These are phyloP conservation scores for Paratinospora sagittata DNA, from an alignment of 164 flowering plant genomes.

Conservation along the genomic window DNA sequence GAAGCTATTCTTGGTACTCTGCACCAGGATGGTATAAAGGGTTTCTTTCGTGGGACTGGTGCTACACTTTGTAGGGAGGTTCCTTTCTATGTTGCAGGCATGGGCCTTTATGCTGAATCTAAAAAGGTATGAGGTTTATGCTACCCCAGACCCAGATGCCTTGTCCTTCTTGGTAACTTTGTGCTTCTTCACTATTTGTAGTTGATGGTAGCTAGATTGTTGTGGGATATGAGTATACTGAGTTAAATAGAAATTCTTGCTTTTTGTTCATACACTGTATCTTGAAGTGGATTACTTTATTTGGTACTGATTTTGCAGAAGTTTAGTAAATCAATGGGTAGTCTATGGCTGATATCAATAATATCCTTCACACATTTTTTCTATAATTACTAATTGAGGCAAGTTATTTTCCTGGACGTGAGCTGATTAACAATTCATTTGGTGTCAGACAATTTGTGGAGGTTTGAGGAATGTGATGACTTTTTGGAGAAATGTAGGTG, in stretches of 20 bases:
- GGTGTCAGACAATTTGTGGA: not conserved
- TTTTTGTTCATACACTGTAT: no score
- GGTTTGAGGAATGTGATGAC: no score
- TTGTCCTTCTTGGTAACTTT: not conserved
- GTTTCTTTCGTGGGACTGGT: conserved; percentile 97
- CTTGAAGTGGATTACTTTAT: no score
- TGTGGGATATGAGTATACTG: no score
- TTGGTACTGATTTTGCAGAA: no score
- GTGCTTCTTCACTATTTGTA: not conserved
- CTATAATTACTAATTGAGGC: not conserved
- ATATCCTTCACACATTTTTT: not conserved
- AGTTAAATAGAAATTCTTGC: no score
- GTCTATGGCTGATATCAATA: no score
- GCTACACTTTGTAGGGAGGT: conserved; percentile 96
- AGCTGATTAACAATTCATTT: not conserved
- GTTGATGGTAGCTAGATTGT: no score
- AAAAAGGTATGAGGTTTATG: conserved; percentile 58
- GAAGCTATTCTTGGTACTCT: conserved; percentile 87
- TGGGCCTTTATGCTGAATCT: conserved; percentile 93
- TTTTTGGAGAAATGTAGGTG: no score
- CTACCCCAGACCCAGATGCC: not conserved
- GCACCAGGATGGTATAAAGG: conserved; percentile 85
- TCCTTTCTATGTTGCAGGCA: conserved; percentile 98
- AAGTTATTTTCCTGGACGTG: not conserved
- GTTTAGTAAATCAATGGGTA: no score